Evolutionary conservation across 768 basidiomycete genomes (phyloP), one percentile per base, ranked within the genome.

Genomic region (Boletellus ananas): DNA sequence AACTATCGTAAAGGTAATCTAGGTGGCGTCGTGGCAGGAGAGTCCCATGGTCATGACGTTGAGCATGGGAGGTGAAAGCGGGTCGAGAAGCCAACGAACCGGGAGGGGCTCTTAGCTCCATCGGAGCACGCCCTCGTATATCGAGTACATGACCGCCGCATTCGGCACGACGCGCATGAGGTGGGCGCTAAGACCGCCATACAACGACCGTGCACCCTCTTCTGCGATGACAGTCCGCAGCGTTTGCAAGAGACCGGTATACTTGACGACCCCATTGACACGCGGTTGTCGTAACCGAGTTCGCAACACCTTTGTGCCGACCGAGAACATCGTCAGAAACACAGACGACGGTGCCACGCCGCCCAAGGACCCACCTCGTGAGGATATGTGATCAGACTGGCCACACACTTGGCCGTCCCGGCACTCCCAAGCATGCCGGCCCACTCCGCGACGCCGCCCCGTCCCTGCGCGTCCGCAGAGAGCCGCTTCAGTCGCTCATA

Each of bases 91-190:
- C 9, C 17, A 6, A 45, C 16, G 34, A 36, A 7, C 34, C 1
- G 8, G 18, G 29, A 4, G n/a, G 25, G 25, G 20, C 43, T 17
- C 16, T 54, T 44, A 56, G 18, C 61, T 73, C 83, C 83, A 90
- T 35, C 83, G 75, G 27, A 94, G 72, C 27, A 85, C 74, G 21
- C 86, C 83, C 67, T 98, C 94, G 62, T 97, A 97, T 63, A 96
- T 93, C 53, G 84, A 84, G 72, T 87, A 99, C 95, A 98, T 97
- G 56, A 94, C 90, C 1, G 87, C 89, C 0, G 95, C 95, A 59
- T 99, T 99, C 7, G 95, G 95, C 4, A 99, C 90, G 50, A 97
- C 94, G 43, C 96, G 85, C 81, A 99, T 87, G 50, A 99, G 76
- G 66, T 98, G 96, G 0, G 96, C 94, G 47, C 85, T 87, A 48